Percentiles rank a stretch among this genome's conserved stretches.
These are phyloP conservation scores for Tetradesmus obliquus DNA, from an alignment of 139 green algal species.

Conservation along the genomic window DNA sequence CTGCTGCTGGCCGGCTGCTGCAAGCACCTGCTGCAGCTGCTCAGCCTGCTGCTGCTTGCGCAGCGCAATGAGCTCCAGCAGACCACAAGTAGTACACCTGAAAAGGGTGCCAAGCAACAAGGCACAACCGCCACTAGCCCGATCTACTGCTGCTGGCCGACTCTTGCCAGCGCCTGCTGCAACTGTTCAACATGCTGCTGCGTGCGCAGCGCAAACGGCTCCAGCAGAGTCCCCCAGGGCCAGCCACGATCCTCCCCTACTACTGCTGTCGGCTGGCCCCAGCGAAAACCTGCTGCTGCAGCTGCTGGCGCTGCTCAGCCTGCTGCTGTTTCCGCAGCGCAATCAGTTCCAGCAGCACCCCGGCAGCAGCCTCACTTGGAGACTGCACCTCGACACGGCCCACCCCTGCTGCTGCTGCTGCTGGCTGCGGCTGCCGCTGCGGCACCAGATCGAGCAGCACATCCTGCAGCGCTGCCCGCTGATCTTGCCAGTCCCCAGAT, in stretches of 20 bases:
- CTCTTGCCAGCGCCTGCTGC: too few relatives aligned
- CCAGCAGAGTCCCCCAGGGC: not conserved
- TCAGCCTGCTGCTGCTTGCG: too few relatives aligned
- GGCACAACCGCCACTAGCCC: too few relatives aligned
- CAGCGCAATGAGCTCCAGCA: too few relatives aligned
- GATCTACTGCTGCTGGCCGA: too few relatives aligned
- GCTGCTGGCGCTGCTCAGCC: not conserved
- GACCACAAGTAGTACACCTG: too few relatives aligned
- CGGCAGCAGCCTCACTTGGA: slow-evolving; percentile 10
- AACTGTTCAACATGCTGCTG: not conserved
- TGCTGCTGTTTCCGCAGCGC: slow-evolving; percentile 4
- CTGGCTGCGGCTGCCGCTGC: not conserved
- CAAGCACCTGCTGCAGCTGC: too few relatives aligned
- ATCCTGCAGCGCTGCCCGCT: slow-evolving; percentile 23
- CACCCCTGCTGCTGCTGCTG: not conserved
- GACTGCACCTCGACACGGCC: not conserved
- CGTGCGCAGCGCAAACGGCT: not conserved
- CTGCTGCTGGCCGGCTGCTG: too few relatives aligned
- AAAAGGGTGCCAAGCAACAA: too few relatives aligned
- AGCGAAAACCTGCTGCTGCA: slow-evolving; percentile 1
- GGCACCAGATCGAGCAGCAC: not conserved
- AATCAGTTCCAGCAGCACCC: not conserved
- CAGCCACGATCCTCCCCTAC: not conserved
- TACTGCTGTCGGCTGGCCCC: not conserved
- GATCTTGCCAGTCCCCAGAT: not conserved